Evolutionary conservation across 768 basidiomycete genomes (phyloP).

Genomic region (Scleroderma citrinum): DNA sequence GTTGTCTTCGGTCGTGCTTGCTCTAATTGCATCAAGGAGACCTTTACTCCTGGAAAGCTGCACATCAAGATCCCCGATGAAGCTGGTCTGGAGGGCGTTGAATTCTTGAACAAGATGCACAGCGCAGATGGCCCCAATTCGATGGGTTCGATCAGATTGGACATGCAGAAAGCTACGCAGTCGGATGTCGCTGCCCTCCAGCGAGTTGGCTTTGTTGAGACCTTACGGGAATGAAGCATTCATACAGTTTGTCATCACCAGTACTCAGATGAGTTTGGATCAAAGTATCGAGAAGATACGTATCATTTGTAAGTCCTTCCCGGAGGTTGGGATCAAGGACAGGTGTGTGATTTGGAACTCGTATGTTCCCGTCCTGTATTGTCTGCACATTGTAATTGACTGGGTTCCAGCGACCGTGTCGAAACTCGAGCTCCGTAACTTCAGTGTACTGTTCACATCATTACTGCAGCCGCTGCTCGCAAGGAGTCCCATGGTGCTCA

Average conservation of each 20-base stretch:
- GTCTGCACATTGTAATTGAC: slow-evolving; percentile 6
- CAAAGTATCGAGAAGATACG: slow-evolving; percentile 87
- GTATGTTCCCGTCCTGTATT: slow-evolving; percentile 41
- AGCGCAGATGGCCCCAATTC: slow-evolving; percentile 75
- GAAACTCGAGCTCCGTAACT: slow-evolving; percentile 98
- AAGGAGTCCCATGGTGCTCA: slow-evolving; percentile 98
- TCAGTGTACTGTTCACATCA: slow-evolving; percentile 94
- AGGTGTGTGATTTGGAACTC: slow-evolving; percentile 99
- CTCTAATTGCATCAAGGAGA: slow-evolving; percentile 95
- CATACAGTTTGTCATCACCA: slow-evolving; percentile 21
- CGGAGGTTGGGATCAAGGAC: slow-evolving; percentile 94
- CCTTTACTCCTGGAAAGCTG: slow-evolving; percentile 79
- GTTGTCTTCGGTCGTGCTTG: slow-evolving; percentile 99
- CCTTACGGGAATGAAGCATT: background rate
- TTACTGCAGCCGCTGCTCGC: slow-evolving; percentile 86
- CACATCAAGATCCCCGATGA: slow-evolving; percentile 86
- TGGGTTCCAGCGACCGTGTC: slow-evolving; percentile 69
- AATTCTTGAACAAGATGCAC: slow-evolving; percentile 85
- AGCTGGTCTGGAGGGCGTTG: slow-evolving; percentile 78
- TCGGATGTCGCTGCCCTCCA: slow-evolving; percentile 96
- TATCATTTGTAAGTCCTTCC: slow-evolving; percentile 82
- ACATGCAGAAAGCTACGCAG: slow-evolving; percentile 99
- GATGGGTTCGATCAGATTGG: slow-evolving; percentile 85
- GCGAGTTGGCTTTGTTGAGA: slow-evolving; percentile 30
- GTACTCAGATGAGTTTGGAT: slow-evolving; percentile 84